Percentiles rank a stretch among this genome's conserved stretches.
These are phyloP conservation scores for Lachnellula subtilissima DNA, from an alignment of 2,329 filamentous ascomycete species.

Conservation along the genomic window DNA sequence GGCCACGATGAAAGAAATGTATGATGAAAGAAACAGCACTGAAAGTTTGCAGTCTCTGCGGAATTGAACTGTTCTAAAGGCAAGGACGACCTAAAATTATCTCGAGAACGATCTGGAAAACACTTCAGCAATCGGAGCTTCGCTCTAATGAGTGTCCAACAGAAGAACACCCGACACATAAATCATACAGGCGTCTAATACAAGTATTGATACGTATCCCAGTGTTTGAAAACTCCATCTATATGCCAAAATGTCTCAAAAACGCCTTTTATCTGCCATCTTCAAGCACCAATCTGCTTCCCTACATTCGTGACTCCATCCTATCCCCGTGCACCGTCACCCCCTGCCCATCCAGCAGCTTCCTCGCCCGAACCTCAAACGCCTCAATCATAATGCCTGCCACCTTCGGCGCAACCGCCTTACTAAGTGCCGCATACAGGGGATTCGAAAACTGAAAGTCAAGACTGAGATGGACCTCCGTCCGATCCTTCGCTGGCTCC, in stretches of 20 bases:
- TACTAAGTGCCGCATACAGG: constrained; percentile 77
- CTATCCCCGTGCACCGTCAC: constrained; percentile 7
- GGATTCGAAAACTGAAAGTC: constrained; percentile 84
- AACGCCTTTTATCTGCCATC: background rate
- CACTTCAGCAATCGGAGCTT: no score
- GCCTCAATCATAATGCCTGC: constrained; percentile 87
- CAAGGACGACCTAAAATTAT: no score
- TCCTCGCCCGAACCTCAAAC: constrained; percentile 75
- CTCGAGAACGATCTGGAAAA: no score
- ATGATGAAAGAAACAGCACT: no score
- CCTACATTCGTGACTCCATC: constrained; percentile 1
- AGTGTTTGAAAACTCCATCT: constrained; percentile 42
- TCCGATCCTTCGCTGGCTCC: constrained; percentile 43
- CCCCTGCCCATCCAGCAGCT: constrained; percentile 41
- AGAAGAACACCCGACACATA: background rate
- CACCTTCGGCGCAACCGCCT: constrained; percentile 76
- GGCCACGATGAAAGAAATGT: no score
- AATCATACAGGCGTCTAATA: background rate
- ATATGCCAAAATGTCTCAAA: background rate
- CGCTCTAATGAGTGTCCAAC: no score
- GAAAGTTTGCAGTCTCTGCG: no score
- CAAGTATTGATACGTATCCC: background rate
- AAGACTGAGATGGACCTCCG: constrained; percentile 71
- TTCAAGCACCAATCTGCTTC: constrained; percentile 7
- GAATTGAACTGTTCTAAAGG: no score